Percentiles rank a stretch among this genome's conserved stretches.
These are phyloP conservation scores for Litsea cubeba DNA, from an alignment of 164 flowering plant genomes.

Conservation along the genomic window DNA sequence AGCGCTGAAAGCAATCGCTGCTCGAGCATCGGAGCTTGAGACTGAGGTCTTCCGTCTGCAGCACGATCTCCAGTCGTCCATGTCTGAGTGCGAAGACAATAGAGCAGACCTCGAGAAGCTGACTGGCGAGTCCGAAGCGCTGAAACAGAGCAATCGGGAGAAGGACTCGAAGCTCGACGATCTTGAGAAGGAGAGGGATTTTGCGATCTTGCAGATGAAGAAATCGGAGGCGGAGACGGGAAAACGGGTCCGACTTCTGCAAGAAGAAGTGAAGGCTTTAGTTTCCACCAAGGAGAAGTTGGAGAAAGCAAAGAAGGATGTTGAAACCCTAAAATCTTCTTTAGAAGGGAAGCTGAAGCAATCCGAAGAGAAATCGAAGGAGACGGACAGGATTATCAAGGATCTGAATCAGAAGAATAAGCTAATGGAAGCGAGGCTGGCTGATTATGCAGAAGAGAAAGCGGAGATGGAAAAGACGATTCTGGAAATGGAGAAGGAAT, in stretches of 20 bases:
- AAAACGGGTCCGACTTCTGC: slow-evolving; percentile 11
- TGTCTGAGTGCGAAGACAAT: slow-evolving; percentile 37
- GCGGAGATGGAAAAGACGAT: slow-evolving; percentile 26
- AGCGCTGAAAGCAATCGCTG: slow-evolving; percentile 12
- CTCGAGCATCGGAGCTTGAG: slow-evolving; percentile 56
- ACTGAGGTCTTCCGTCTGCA: slow-evolving; percentile 57
- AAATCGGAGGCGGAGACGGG: slow-evolving; percentile 14
- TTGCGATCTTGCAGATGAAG: slow-evolving; percentile 18
- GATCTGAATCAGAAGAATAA: slow-evolving; percentile 22
- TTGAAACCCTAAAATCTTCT: slow-evolving; percentile 16
- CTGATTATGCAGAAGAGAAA: background rate
- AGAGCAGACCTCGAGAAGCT: slow-evolving; percentile 28
- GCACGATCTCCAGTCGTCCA: slow-evolving; percentile 48
- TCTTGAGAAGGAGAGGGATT: slow-evolving; percentile 36
- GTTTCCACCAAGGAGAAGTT: slow-evolving; percentile 10
- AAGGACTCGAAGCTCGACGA: slow-evolving; percentile 26
- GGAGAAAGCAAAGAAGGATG: slow-evolving; percentile 19
- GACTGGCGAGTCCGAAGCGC: slow-evolving; percentile 24
- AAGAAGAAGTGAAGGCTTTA: slow-evolving; percentile 22
- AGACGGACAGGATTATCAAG: slow-evolving; percentile 24
- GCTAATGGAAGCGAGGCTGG: slow-evolving; percentile 1
- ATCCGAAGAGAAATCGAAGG: slow-evolving; percentile 3
- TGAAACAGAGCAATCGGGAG: slow-evolving; percentile 20
- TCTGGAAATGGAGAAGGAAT: slow-evolving; percentile 4
- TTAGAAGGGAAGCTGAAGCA: slow-evolving; percentile 11